These are phyloP conservation scores for Chaetomiaceae sp. DNA, from an alignment of 2,329 filamentous ascomycete genomes.

Conservation along the genomic window DNA sequence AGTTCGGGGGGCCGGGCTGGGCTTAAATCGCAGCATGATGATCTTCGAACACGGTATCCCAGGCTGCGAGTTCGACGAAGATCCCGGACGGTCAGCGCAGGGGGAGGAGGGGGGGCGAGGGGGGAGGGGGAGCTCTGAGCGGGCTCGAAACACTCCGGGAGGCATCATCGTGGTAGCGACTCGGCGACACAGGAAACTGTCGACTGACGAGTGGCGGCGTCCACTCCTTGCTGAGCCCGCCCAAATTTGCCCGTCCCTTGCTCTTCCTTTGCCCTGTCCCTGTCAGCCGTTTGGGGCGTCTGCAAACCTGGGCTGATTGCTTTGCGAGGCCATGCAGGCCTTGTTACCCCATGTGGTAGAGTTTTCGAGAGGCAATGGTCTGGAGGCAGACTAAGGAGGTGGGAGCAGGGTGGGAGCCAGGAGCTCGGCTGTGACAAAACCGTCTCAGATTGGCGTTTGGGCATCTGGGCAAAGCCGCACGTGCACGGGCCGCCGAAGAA, in stretches of 20 bases:
- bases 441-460: conserved; percentile 46
- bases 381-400: conserved; percentile 21
- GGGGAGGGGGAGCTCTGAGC: conserved; percentile 1
- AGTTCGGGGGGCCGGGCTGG: conserved; percentile 24
- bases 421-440: conserved; percentile 38
- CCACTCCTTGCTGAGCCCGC: no score
- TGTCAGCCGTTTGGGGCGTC: conserved; percentile 28
- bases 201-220: no score
- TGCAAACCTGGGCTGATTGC: conserved; percentile 15
- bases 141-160: conserved; percentile 37
- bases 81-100: conserved; percentile 11
- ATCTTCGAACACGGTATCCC: conserved; percentile 24
- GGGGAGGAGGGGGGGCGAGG: neutral
- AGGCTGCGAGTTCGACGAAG: conserved; percentile 11
- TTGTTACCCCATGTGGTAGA: neutral
- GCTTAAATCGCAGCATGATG: conserved; percentile 43
- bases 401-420: conserved; percentile 23
- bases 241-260: no score
- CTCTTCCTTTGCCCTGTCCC: conserved; percentile 5
- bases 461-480: conserved; percentile 27
- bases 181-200: conserved; percentile 5
- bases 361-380: neutral
- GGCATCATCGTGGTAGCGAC: conserved; percentile 29
- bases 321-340: conserved; percentile 5
- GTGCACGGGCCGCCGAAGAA: conserved; percentile 21